Base-by-base conservation (phyloP, 805 yeast species). In the Sungouiella blattae region DNA sequence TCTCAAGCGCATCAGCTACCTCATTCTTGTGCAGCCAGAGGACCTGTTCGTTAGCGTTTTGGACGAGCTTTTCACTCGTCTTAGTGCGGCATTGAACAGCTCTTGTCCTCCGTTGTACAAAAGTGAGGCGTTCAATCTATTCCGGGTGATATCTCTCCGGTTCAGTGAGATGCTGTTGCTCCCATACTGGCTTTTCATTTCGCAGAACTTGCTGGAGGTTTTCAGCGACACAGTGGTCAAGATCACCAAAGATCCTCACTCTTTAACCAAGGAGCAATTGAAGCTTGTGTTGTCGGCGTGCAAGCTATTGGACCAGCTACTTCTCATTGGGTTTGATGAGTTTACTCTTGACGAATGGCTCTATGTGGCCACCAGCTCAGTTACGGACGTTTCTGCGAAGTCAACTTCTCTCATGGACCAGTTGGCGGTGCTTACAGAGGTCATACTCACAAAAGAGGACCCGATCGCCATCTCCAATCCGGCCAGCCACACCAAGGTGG, bases 271-370 rank as follows among this genome's bases (percentile, higher is more conserved):
- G 3, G 55, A 70, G 4, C 72, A 75, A 18, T 49, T 70, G 22
- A 53, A 50, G 16, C 52, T 75, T 11, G 46, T 78, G 2, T 61
- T 82, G 22, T 74, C 75, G 37, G 84, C 83, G 0, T 81, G 87
- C 50, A 91, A 89, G 56, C 62, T 93, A 11, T 63, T 93, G 30
- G 98, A 91, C 53, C 71, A 84, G 20, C 56, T 88, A 15, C 55
- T 91, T 14, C 67, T 83, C 2, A 47, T 88, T 37, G 77, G 79
- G 24, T 71, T 72, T 27, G 97, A 89, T 53, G 95, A 87, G 39
- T 71, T 91, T 67, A 81, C 80, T 58, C 52, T 77, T 57, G 53
- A 76, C 42, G 93, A 87, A 50, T 91, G 98, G 98, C 64, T 93
- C 2, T 93, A 87, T 52, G 75, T 91, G 8, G 71, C 80, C 18